Evolutionary conservation across 108 stramenopile genomes (phyloP), one percentile per base, ranked within the genome.

Genomic region (Aurantiochytrium sp.): DNA sequence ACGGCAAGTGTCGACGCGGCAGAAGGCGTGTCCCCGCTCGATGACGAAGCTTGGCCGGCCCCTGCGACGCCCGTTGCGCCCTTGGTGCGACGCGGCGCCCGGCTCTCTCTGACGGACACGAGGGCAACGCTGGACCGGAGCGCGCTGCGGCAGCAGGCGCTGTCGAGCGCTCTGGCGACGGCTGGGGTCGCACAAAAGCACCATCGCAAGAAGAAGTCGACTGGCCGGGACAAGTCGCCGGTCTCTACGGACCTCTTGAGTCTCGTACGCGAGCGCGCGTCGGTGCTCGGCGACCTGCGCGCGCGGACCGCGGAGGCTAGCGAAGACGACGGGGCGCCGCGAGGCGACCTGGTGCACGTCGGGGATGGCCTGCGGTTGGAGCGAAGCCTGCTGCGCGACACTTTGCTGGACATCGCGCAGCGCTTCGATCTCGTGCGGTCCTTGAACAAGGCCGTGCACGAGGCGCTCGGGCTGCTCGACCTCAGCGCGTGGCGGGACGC

Each of bases 401-500:
- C 39, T 12, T 48, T 81, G 2, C 42, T 48, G 39, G 73, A 81
- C 32, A 81, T 81, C 32, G 73, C 73, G 17, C 73, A 81, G 45
- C 73, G 73, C 12, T 81, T 48, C 24, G 73, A 81, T 24, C 39
- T 81, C 8, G 42, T 81, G 42, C 73, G 73, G 6, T 41, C 73
- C 15, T 3, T 81, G 42, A 81, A 81, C 73, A 41, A 48, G 39
- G 39, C 73, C 24, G 73, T 81, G 12, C 45, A 81, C 30, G 73
- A 81, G 39, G 73, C 73, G 4, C 24, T 81, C 10, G 73, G 73
- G 6, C 45, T 81, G 39, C 45, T 81, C n/a, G 73, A 81, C 24
- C 39, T 81, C 36, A 81, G 42, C 45, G 73, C 73, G 10, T 81
- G 73, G 73, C 39, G 45, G 24, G 73, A 81, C 73, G 27, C 45